Evolutionary conservation across 345 rosid genomes (phyloP).

Genomic region (Salix purpurea): DNA sequence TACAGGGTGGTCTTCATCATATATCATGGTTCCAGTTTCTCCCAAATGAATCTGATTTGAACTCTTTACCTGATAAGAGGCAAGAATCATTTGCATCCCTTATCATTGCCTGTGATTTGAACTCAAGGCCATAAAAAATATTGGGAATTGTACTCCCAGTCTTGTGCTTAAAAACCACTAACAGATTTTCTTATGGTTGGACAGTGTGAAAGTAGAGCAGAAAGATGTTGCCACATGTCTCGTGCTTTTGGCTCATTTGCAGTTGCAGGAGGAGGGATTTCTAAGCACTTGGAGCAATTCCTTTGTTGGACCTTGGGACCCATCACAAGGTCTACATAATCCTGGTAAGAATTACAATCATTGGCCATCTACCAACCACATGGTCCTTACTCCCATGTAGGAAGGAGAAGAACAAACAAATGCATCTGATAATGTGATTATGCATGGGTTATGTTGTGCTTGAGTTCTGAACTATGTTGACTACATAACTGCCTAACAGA

Average conservation of each 20-base stretch:
- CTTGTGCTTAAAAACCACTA: not conserved
- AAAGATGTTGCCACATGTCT: slow-evolving; percentile 76
- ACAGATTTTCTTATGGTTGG: slow-evolving; percentile 5
- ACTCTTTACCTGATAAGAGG: slow-evolving; percentile 68
- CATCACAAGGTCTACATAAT: slow-evolving; percentile 94
- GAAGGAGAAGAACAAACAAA: slow-evolving; percentile 1
- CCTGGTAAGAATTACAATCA: slow-evolving; percentile 60
- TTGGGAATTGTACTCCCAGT: not conserved
- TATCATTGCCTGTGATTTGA: slow-evolving; percentile 3
- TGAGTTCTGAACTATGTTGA: not conserved
- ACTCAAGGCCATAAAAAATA: slow-evolving; percentile 3
- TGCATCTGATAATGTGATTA: not conserved
- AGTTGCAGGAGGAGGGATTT: slow-evolving; percentile 83
- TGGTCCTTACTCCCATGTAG: not conserved
- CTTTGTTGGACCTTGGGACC: slow-evolving; percentile 99
- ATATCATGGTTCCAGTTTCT: slow-evolving; percentile 97
- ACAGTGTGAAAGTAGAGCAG: slow-evolving; percentile 67
- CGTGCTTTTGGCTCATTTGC: slow-evolving; percentile 86
- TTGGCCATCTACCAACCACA: not conserved
- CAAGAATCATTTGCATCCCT: slow-evolving; percentile 16
- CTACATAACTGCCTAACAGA: slow-evolving; percentile 37
- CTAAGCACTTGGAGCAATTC: slow-evolving; percentile 96
- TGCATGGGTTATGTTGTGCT: not conserved
- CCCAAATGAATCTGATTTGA: slow-evolving; percentile 78
- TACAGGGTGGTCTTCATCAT: slow-evolving; percentile 80